phyloP scores from a whole-genome alignment of 2,329 filamentous ascomycete genomes.

The Penicillium sp. region DNA sequence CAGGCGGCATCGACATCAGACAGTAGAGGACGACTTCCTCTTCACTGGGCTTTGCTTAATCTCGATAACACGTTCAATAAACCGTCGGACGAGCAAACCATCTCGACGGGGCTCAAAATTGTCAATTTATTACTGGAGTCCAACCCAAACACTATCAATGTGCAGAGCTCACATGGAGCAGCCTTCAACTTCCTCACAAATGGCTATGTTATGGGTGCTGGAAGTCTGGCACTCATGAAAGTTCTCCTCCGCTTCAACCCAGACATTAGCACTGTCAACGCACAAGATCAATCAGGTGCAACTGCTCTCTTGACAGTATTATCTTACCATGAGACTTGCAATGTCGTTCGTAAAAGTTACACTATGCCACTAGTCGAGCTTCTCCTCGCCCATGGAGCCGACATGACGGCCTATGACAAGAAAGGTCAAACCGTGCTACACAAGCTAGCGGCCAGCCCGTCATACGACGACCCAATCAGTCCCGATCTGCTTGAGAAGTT shows the following conservation, averaged over 20 bases:
- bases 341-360: neutral
- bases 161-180: neutral
- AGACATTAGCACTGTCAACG: neutral
- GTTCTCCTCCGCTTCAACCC: neutral
- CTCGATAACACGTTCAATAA: neutral
- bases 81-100: neutral
- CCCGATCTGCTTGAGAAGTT: conserved; percentile 1
- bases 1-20: neutral
- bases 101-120: neutral
- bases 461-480: neutral
- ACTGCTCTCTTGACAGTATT: too few relatives aligned
- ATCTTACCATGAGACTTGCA: too few relatives aligned
- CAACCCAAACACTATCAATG: neutral
- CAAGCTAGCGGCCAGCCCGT: neutral
- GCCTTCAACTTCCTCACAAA: neutral
- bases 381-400: neutral
- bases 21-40: neutral
- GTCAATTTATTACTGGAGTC: neutral
- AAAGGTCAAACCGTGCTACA: neutral
- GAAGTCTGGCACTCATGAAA: neutral
- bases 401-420: neutral
- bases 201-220: neutral
- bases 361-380: neutral
- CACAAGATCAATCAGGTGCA: too few relatives aligned
- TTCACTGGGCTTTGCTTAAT: neutral